Evolutionary conservation across 306 rosid genomes (phyloP), one percentile per base, ranked within the genome.

Genomic region (Medicago arabica): DNA sequence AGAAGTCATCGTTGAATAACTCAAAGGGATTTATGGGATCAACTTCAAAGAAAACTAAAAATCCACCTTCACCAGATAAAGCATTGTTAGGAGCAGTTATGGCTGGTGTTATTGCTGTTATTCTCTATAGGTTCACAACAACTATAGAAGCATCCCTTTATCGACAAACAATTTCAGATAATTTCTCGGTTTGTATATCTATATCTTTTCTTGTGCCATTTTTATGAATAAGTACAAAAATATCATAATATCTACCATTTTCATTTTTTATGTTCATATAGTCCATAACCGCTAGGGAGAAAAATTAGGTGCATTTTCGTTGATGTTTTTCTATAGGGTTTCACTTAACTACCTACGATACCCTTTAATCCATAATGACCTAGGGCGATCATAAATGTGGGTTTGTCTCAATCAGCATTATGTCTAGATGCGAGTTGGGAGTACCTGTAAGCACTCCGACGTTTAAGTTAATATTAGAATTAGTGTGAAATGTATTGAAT

Each of bases 21-120:
- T 80, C 86, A 79, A 90, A 79, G 64, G 38, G 6, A 34, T 7
- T 34, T 34, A 34, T 34, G 6, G 38, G 38, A 34, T 5, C 38
- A 34, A 80, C 64, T 55, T 28, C 91, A 49, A 69, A 87, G 61
- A 85, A 78, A 60, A 67, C 83, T 1, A 90, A 87, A 3, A 28
- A 28, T 34, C 38, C 38, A 51, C 89, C 94, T 60, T 83, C 94
- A 51, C 90, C 98, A 6, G 80, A 85, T 77, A 90, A 92, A 80
- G 89, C 91, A 67, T 77, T 92, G 74, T 60, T 92, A 73, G 98
- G 98, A 43, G 96, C 87, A 51, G 23, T 90, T 44, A 81, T 89
- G 6, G 96, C 98, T 0, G 98, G 89, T 46, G 86, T 83, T 15
- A 86, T 92, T 58, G 90, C 96, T 13, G 63, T 88, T 51, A 23